These are phyloP conservation scores for Jacaranda mimosifolia DNA, from an alignment of 257 asterid genomes.

Conservation along the genomic window DNA sequence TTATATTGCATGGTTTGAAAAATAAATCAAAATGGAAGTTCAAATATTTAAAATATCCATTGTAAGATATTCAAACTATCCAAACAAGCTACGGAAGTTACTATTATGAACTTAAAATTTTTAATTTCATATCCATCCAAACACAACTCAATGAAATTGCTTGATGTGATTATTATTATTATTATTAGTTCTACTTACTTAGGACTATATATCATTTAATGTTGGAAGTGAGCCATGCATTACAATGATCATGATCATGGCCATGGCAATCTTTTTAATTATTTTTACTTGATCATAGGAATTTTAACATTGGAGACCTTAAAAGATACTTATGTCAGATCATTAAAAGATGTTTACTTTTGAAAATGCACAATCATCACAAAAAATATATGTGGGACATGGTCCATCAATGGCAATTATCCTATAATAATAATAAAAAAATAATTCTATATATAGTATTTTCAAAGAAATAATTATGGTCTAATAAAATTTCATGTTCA, in stretches of 20 bases:
- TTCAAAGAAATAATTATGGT: conserved; percentile 21
- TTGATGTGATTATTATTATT: too few relatives aligned
- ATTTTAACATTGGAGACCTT: neutral
- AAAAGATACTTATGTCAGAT: conserved; percentile 31
- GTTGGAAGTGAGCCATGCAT: too few relatives aligned
- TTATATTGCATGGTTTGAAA: too few relatives aligned
- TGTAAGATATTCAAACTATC: too few relatives aligned
- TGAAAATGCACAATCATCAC: conserved; percentile 36
- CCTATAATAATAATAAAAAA: neutral
- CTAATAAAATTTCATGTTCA: conserved; percentile 27
- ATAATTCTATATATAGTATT: neutral
- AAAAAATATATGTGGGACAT: conserved; percentile 28
- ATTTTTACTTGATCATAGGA: neutral
- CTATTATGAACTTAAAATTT: too few relatives aligned
- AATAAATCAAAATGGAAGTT: too few relatives aligned
- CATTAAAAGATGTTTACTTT: conserved; percentile 32
- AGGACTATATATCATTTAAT: too few relatives aligned
- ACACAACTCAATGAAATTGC: too few relatives aligned
- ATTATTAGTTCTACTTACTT: too few relatives aligned
- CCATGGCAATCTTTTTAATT: neutral
- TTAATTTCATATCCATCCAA: too few relatives aligned
- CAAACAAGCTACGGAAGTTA: too few relatives aligned
- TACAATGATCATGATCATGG: neutral
- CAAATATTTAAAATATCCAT: too few relatives aligned
- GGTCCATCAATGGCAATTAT: neutral